Evolutionary conservation across 2,329 filamentous ascomycete species (phyloP).

Genomic region (Bipolaris bicolor): DNA sequence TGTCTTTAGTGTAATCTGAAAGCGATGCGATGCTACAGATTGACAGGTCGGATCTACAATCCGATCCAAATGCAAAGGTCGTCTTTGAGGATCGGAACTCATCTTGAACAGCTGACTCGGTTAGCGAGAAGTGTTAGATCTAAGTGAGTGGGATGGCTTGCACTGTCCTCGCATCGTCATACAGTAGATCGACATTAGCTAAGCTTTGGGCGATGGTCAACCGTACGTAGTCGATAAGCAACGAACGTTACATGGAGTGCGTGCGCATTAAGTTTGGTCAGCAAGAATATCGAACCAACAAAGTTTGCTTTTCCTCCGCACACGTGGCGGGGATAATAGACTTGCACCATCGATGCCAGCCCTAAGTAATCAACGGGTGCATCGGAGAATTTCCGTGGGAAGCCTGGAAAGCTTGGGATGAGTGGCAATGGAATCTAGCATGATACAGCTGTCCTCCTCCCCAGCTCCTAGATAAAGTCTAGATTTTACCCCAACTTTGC

Average conservation of each 20-base stretch:
- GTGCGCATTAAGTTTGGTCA: neutral
- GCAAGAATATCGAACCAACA: neutral
- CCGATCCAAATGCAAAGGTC: neutral
- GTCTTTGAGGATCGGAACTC: neutral
- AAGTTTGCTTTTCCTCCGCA: neutral
- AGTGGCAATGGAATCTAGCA: neutral
- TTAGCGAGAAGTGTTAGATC: neutral
- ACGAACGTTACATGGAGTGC: neutral
- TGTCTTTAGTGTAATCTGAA: neutral
- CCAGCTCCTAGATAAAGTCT: neutral
- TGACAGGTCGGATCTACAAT: neutral
- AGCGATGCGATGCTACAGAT: neutral
- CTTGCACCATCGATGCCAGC: neutral
- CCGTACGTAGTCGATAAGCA: neutral
- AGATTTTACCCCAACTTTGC: neutral
- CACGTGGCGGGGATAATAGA: neutral
- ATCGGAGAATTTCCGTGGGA: neutral
- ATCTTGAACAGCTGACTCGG: neutral
- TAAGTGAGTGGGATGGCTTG: neutral
- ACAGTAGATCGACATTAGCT: neutral
- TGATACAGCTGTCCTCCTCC: neutral
- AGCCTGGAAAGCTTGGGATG: neutral
- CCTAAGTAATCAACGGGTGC: neutral
- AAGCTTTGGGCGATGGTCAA: neutral
- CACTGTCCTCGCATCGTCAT: neutral